Conservation (phyloP, 768 basidiomycete species). For the Leccinum subtestaceum region DNA sequence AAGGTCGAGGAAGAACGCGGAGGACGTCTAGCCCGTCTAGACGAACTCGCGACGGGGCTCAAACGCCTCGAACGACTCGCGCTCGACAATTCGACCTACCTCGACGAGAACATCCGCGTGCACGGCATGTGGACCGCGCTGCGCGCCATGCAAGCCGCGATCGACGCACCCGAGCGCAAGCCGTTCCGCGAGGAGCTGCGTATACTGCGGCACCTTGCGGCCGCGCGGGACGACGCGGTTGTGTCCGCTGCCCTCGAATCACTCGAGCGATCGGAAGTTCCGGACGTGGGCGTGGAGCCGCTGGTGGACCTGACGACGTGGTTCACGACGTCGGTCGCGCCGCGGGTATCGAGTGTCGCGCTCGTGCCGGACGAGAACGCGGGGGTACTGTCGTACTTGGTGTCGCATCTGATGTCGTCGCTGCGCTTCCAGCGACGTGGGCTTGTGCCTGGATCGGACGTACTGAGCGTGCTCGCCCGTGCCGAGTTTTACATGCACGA, state of each 20-base stretch:
- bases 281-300: not conserved
- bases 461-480: conserved; percentile 80
- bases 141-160: conserved; percentile 69
- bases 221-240: no score
- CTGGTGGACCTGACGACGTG: conserved; percentile 57
- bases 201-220: conserved; percentile 40
- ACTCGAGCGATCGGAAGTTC: not conserved
- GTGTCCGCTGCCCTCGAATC: not conserved
- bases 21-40: conserved; percentile 90
- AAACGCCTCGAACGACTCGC: conserved; percentile 90
- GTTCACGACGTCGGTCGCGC: conserved; percentile 82
- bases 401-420: conserved; percentile 71
- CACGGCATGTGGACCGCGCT: conserved; percentile 93
- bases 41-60: conserved; percentile 85
- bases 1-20: conserved; percentile 96
- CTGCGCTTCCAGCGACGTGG: conserved; percentile 82
- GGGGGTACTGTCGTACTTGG: conserved; percentile 82
- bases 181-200: conserved; percentile 92
- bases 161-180: conserved; percentile 63
- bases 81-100: conserved; percentile 83
- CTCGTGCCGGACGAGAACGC: conserved; percentile 90
- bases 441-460: conserved; percentile 69
- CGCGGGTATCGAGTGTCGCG: conserved; percentile 83
- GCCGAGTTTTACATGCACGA: conserved; percentile 88
- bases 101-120: conserved; percentile 90